Base-by-base conservation (phyloP, 2,329 filamentous ascomycete species). In the Phialophora expanda region DNA sequence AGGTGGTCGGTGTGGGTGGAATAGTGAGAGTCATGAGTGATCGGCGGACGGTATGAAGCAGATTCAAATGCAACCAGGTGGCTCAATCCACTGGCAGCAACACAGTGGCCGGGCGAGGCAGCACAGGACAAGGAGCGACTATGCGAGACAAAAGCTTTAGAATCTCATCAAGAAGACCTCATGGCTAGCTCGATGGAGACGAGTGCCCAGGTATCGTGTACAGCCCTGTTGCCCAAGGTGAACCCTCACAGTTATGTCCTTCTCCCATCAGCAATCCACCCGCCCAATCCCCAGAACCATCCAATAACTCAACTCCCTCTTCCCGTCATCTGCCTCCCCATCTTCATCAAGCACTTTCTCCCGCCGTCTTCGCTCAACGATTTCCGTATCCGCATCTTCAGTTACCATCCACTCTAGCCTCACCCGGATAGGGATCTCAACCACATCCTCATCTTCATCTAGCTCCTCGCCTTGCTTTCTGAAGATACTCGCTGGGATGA, bases 11-110 rank as follows among this genome's bases (percentile, higher is more conserved):
- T 26, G 84, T 93, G 72, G 95, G 95, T 53, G 97, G 91, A 78
- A 95, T 99, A 79, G 91, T 93, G 69, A 87, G 95, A 74, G 92
- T 92, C 71, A 97, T 99, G 93, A 95, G 92, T 50, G 95, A 99
- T 83, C 91, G 94, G 82, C 89, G 95, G 75, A 95, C 90, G 74
- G 94, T 96, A 73, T 96, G 82, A 83, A 72, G 14, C 22, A 48
- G 3, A 20, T 22, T 51, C 12, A 12, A 51, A 11, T 17, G 11
- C 22, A n/a, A n/a, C 17, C 17, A 5, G 38, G 38, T 44, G 1
- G 38, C 38, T n/a, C 7, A n/a, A 3, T 44, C 14, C 20, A 17
- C 6, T 17, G 17, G 6, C 17, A 44, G 7, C 38, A 17, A 44
- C 38, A 5, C 17, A 44, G 7, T n/a, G 38, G 38, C 17, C 7